A percentile compares a stretch with the other conserved stretches of the same genome.
phyloP scores from a whole-genome alignment of 1,139 yeast species.

The Scheffersomyces parashehatae region DNA sequence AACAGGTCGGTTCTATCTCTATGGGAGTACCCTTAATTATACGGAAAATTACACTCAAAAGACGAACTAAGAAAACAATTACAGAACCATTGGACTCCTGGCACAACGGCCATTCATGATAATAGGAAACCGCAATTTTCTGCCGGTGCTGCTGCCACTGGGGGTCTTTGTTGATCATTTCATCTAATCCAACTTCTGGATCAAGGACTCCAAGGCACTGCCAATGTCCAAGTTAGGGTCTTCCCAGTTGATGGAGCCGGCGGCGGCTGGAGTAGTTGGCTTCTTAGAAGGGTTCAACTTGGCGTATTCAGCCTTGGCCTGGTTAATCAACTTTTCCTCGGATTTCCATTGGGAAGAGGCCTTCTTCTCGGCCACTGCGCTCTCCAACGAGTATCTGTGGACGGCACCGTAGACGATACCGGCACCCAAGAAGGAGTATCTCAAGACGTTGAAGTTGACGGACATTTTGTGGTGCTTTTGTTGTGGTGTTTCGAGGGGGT shows the following conservation, averaged over 20 bases:
- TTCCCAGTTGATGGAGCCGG: conserved; percentile 68
- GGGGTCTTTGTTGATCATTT: too few species aligned
- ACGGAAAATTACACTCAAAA: too few species aligned
- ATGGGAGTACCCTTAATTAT: too few species aligned
- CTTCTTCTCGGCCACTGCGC: conserved; percentile 57
- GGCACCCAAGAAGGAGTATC: conserved; percentile 90
- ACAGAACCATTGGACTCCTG: too few species aligned
- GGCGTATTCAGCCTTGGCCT: conserved; percentile 88
- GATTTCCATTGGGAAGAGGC: conserved; percentile 61
- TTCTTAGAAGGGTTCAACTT: conserved; percentile 49
- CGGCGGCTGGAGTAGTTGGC: conserved; percentile 35
- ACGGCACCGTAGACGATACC: conserved; percentile 89
- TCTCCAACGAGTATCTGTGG: conserved; percentile 73
- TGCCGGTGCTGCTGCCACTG: too few species aligned
- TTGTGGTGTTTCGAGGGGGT: neutral
- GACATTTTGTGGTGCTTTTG: conserved; percentile 21
- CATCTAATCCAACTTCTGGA: conserved; percentile 42
- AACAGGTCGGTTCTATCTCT: too few species aligned
- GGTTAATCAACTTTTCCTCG: conserved; percentile 74
- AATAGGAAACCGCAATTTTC: too few species aligned
- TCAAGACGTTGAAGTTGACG: conserved; percentile 66
- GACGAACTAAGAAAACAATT: too few species aligned
- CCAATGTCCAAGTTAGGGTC: conserved; percentile 90
- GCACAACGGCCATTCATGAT: too few species aligned
- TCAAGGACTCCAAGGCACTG: conserved; percentile 43